Base-by-base conservation (phyloP, 208 protist genomes). In the Leishmania amazonensis region DNA sequence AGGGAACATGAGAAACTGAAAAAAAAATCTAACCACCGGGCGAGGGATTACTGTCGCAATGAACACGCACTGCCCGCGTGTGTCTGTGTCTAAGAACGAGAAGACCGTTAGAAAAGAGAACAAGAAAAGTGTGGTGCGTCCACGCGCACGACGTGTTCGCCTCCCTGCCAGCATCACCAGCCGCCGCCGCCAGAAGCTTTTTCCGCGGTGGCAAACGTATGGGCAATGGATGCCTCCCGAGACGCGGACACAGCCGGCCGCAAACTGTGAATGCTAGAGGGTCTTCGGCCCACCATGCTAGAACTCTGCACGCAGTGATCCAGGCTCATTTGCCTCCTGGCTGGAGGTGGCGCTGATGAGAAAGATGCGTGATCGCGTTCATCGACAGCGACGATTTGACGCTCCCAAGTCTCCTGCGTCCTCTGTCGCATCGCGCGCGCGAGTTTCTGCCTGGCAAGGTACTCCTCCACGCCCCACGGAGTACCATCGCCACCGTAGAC, bases 261-360 rank as follows among this genome's bases (percentile, higher is more conserved):
- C 54, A 89, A 57, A 31, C 80, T 89, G 79, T 81, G 85, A 51
- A 90, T 81, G 8, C 78, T 31, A 6, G 79, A 58, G 54, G 75
- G 3, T 49, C 17, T 31, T 40, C 11, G 21, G 58, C 11, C 13
- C 7, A 1, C 2, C n/a, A n/a, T 35, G 24, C n/a, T 45, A 31
- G 6, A 19, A 0, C 42, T 7, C 4, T 31, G 24, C 19, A 9
- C 75, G 40, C 24, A 35, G 38, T 57, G 58, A 68, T 15, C 24
- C 75, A 28, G 24, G 42, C n/a, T n/a, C 24, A 31, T 62, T 6
- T 31, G 17, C 51, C 6, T 54, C n/a, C 62, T n/a, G 28, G 62
- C 57, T 45, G 71, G 45, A 4, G 38, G 64, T 24, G 75, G 6
- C 11, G 42, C 38, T 8, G 64, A 58, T 31, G 75, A 54, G 49